These are phyloP conservation scores for Solanum hybrid DNA, from an alignment of 305 asterid species.

Conservation along the genomic window DNA sequence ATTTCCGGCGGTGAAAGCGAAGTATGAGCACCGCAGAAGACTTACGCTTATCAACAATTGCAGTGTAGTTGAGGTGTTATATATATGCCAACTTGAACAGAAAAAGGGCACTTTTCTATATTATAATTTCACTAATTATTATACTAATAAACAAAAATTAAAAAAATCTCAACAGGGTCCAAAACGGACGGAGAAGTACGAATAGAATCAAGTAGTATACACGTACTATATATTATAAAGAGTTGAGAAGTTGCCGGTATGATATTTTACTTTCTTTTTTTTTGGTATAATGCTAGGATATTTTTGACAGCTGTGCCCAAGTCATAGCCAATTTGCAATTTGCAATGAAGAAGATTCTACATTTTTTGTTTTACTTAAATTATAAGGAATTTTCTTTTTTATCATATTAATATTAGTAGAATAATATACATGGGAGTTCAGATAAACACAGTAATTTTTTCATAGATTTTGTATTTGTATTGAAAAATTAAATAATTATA, in stretches of 20 bases:
- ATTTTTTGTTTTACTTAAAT: neutral
- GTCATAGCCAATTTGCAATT: neutral
- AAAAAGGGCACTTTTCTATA: neutral
- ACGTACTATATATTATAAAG: neutral
- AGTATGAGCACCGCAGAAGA: constrained; percentile 29
- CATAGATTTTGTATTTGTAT: too few relatives aligned
- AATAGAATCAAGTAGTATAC: neutral
- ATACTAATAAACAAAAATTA: neutral
- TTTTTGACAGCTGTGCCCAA: neutral
- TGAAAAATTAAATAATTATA: too few relatives aligned
- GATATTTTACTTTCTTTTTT: neutral
- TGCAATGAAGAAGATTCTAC: neutral
- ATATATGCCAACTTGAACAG: neutral
- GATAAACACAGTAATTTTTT: too few relatives aligned
- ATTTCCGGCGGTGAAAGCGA: constrained; percentile 9
- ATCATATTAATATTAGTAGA: neutral
- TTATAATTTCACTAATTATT: neutral
- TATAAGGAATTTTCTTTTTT: neutral
- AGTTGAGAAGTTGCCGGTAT: neutral
- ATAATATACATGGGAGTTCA: neutral
- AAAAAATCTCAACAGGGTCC: neutral
- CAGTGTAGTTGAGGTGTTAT: constrained; percentile 14
- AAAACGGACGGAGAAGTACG: neutral
- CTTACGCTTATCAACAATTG: constrained; percentile 28
- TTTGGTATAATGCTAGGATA: neutral